phyloP scores from a whole-genome alignment of 768 basidiomycete species.

The Lentinula aciculospora region DNA sequence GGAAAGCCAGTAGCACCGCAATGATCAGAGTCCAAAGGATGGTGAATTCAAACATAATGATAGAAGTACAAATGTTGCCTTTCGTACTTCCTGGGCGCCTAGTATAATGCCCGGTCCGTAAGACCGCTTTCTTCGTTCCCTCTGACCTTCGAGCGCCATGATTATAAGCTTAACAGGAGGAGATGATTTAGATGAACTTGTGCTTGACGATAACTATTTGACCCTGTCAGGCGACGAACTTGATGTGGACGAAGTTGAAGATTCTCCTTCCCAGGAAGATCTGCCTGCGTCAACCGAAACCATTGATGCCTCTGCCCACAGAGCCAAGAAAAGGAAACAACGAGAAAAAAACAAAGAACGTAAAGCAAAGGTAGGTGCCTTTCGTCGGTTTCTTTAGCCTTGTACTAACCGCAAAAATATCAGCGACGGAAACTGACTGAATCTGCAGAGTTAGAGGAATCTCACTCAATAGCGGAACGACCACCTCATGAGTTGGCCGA shows the following conservation, averaged over 20 bases:
- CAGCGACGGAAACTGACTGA: conserved; percentile 67
- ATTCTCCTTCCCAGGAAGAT: not conserved
- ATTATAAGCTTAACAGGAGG: conserved; percentile 27
- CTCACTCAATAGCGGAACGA: conserved; percentile 49
- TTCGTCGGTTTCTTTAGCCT: conserved; percentile 1
- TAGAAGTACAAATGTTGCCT: not conserved
- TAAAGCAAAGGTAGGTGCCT: conserved; percentile 52
- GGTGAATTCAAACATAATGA: not conserved
- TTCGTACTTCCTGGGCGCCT: not conserved
- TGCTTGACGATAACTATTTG: conserved; percentile 56
- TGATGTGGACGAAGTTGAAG: not conserved
- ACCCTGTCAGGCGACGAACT: conserved; percentile 59
- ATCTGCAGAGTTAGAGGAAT: conserved; percentile 26
- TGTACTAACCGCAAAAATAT: conserved; percentile 4
- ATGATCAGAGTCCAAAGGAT: not conserved
- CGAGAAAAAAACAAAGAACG: conserved; percentile 71
- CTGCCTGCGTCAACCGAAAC: not conserved
- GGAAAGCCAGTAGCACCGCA: not conserved
- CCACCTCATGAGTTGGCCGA: conserved; percentile 52
- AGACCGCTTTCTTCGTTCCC: not conserved
- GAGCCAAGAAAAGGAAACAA: conserved; percentile 65
- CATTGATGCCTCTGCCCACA: not conserved
- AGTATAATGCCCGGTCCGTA: not conserved
- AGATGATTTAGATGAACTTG: conserved; percentile 82
- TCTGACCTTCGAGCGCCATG: conserved; percentile 8